These are phyloP conservation scores for Elasticomyces elasticus DNA, from an alignment of 495 filamentous ascomycete species.

Conservation along the genomic window DNA sequence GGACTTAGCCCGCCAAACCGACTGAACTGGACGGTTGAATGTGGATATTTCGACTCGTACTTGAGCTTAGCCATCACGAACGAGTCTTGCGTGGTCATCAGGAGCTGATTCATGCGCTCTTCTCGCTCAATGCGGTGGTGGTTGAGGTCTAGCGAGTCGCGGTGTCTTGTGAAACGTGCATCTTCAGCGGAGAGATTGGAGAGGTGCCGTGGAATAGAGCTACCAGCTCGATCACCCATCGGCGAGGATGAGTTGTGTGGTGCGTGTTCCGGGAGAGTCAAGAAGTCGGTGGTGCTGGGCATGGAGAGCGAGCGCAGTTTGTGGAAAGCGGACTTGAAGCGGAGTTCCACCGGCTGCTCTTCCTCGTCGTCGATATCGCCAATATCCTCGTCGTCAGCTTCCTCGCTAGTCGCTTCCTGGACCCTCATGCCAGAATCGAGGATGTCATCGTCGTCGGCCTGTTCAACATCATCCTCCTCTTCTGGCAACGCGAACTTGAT, in stretches of 20 bases:
- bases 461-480: background rate
- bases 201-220: background rate
- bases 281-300: background rate
- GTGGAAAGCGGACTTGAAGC: background rate
- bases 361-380: constrained; percentile 1
- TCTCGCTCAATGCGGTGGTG: constrained; percentile 1
- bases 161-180: constrained; percentile 8
- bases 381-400: background rate
- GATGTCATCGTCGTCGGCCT: background rate
- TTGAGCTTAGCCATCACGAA: constrained; percentile 8
- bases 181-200: constrained; percentile 12
- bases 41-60: constrained; percentile 5
- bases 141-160: constrained; percentile 11
- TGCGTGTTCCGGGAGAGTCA: background rate
- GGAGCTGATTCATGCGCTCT: constrained; percentile 7
- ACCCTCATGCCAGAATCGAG: background rate
- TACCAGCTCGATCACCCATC: background rate
- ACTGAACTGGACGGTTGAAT: constrained; percentile 4
- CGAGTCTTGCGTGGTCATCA: constrained; percentile 6
- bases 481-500: background rate
- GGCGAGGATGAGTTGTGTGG: background rate
- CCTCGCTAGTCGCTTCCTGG: no score
- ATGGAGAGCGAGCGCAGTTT: background rate
- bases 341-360: constrained; percentile 4
- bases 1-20: background rate